Evolutionary conservation across 306 rosid genomes (phyloP).

Genomic region (Begonia loranthoides): DNA sequence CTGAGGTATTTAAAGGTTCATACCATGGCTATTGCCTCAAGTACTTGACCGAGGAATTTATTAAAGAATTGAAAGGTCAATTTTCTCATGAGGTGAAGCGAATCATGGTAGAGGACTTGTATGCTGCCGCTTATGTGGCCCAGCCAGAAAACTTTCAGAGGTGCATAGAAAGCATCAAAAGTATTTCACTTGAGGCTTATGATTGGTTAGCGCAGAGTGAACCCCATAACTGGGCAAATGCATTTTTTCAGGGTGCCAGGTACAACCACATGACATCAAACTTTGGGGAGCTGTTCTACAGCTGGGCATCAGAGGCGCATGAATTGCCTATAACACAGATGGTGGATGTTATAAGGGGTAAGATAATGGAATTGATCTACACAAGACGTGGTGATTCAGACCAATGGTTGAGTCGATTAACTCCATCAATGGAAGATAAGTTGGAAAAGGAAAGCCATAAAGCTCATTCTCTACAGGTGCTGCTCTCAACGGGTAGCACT

Average conservation of each 20-base stretch:
- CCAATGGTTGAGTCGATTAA: conserved; percentile 63
- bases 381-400: conserved; percentile 46
- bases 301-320: conserved; percentile 81
- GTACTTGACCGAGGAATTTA: conserved; percentile 74
- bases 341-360: conserved; percentile 77
- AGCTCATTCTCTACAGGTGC: conserved; percentile 41
- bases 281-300: conserved; percentile 85
- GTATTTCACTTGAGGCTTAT: conserved; percentile 69
- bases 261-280: conserved; percentile 81
- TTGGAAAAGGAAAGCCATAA: conserved; percentile 53
- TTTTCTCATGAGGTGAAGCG: conserved; percentile 94
- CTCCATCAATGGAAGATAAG: conserved; percentile 90
- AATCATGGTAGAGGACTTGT: conserved; percentile 77
- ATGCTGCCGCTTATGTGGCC: conserved; percentile 70
- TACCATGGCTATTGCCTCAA: conserved; percentile 75
- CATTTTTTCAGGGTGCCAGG: conserved; percentile 79
- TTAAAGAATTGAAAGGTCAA: conserved; percentile 81
- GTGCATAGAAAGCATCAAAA: conserved; percentile 55
- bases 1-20: conserved; percentile 58
- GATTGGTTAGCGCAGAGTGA: conserved; percentile 77
- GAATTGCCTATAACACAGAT: conserved; percentile 93
- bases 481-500: conserved; percentile 41
- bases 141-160: conserved; percentile 61
- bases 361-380: conserved; percentile 65
- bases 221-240: conserved; percentile 79